Base-by-base conservation (phyloP, 306 rosid species). In the Fragaria nilgerrensis region DNA sequence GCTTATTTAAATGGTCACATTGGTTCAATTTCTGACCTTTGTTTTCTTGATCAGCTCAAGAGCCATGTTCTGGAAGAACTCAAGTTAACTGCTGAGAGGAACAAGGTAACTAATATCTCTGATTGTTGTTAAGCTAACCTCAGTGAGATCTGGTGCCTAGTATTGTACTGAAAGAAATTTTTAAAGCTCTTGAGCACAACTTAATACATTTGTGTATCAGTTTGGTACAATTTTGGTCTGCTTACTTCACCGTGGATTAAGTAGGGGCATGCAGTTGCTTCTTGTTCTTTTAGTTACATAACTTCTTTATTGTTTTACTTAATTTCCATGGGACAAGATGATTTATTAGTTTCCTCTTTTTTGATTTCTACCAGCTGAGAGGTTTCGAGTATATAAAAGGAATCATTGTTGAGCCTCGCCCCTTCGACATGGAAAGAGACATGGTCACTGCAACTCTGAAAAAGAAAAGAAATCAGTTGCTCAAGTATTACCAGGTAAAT, bases 381-480 rank as follows among this genome's bases (percentile, higher is more conserved):
- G 90, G 97, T 34, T 94, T 94, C 78, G 97, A 94, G 78, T 52
- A 75, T 37, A 85, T 94, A 75, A 88, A 81, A 83, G 98, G 88
- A 74, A 81, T 94, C 55, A 82, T 88, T 62, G 59, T 91, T 52
- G 98, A 91, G 16, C 84, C 88, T 3, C 69, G 41, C n/a, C 86
- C 85, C 20, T 89, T 94, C 34, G 94, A 90, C 79, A 82, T 91
- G 83, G 97, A 86, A 79, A 83, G 91, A 79, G 94, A 85, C 23
- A 78, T 91, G 86, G 84, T 91, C 58, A 91, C 98, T 6, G 92
- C 97, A 77, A 94, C 98, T 19, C 45, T 94, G 89, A 91, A 90
- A 79, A 91, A 91, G 85, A 91, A 76, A 78, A 87, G 98, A 86
- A 90, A 85, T 71, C 86, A 81, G 9, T 62, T 94, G 88, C 86